Evolutionary conservation across 192 early-diverging fungal genomes (phyloP), one percentile per base, ranked within the genome.

Genomic region (Coemansia sp.): DNA sequence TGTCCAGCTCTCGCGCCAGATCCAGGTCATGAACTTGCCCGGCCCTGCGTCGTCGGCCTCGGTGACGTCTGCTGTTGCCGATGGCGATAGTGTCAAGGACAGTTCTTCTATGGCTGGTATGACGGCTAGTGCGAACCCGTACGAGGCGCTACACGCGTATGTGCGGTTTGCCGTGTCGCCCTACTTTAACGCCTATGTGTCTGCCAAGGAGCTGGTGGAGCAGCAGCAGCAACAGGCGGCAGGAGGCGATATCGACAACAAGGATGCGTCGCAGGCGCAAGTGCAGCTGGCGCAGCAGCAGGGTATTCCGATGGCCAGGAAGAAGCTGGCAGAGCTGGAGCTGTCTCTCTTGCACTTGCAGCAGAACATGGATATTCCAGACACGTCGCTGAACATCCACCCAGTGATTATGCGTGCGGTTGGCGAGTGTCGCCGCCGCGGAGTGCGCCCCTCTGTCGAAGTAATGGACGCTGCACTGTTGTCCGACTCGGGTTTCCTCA

Each of bases 351-450:
- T 95, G 60, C 92, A 98, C 70, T 72, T 99, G 50, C 97, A 99
- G 84, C 97, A 99, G 70, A 98, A 99, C 72, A 92, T 98, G 45
- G 96, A 96, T 39, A 99, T 99, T 59, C 98, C 98, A 6, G 95
- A 98, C 11, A 89, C 94, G 24, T 80, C 83, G 2, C 87, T 99
- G 45, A 89, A 80, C 70, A 93, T 94, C 67, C 92, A 99, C 76
- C 95, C 94, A 19, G 83, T 89, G 2, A 89, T 99, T 61, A 82
- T 85, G 62, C 80, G 84, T 22, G 85, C 88, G 7, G 90, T 89
- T 5, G 87, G 88, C 24, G 83, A 88, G 74, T 92, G 91, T 67
- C 90, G 88, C 34, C 86, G 87, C 59, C 79, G 87, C 36, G 81
- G 77, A 27, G 80, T 72, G 55, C 88, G 92, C 45, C 84, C 91